Percentiles rank a stretch among this genome's conserved stretches.
Evolutionary conservation across 2,329 filamentous ascomycete genomes (phyloP).

Genomic region (Dothideomycetidae sp.): DNA sequence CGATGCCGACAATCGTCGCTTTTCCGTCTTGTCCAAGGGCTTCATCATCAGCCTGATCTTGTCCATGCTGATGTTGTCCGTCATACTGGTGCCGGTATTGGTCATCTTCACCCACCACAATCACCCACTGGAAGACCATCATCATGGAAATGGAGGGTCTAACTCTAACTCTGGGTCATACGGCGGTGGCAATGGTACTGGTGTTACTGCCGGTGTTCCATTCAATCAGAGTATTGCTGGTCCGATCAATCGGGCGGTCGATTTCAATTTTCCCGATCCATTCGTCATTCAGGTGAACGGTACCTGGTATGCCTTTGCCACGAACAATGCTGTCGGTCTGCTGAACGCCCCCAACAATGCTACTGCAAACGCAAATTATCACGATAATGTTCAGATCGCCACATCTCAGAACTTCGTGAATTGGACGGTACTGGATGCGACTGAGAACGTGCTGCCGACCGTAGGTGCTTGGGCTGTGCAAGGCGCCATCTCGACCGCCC

Average conservation of each 20-base stretch:
- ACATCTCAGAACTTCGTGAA: constrained; percentile 23
- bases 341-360: neutral
- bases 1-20: constrained; percentile 10
- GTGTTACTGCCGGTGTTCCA: neutral
- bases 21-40: constrained; percentile 18
- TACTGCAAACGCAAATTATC: constrained; percentile 4
- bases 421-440: constrained; percentile 19
- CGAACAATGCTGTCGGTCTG: constrained; percentile 21
- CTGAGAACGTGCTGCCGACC: constrained; percentile 21
- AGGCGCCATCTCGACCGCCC: constrained; percentile 10
- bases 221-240: neutral
- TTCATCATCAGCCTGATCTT: constrained; percentile 11
- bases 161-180: too few relatives aligned
- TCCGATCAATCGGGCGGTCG: constrained; percentile 13
- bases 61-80: constrained; percentile 14
- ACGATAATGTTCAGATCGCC: constrained; percentile 26
- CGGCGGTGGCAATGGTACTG: neutral
- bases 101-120: constrained; percentile 11
- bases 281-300: constrained; percentile 19
- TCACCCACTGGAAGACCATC: neutral
- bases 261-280: constrained; percentile 27
- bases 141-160: too few relatives aligned
- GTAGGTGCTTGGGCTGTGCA: constrained; percentile 16
- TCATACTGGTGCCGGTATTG: constrained; percentile 16
- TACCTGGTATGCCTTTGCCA: constrained; percentile 27